Conservation (phyloP, 192 early-diverging fungal species). For the Ambispora gerdemannii region DNA sequence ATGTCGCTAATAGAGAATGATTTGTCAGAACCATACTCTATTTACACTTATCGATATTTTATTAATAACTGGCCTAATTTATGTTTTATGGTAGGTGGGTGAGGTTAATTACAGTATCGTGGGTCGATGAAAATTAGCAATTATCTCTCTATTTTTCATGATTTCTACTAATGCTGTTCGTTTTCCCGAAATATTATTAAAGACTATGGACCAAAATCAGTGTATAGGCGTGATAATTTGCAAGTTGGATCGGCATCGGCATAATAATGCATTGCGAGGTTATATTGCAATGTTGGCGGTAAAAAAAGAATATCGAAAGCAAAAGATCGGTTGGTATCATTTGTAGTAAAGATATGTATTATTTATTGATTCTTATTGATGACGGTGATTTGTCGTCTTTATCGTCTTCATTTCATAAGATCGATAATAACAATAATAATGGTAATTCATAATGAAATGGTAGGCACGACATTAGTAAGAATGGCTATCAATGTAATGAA, state of each 20-base stretch:
- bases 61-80: constrained; percentile 89
- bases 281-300: constrained; percentile 99
- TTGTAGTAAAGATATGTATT: neutral
- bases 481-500: constrained; percentile 76
- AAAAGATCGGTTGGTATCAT: constrained; percentile 62
- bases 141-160: neutral
- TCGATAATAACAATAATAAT: neutral
- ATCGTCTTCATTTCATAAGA: too few relatives aligned
- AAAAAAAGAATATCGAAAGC: constrained; percentile 71
- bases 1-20: constrained; percentile 86
- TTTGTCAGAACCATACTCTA: constrained; percentile 94
- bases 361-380: too few relatives aligned
- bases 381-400: too few relatives aligned
- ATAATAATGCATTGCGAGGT: constrained; percentile 67
- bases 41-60: constrained; percentile 97
- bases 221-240: constrained; percentile 88
- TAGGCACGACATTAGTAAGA: constrained; percentile 66
- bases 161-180: neutral
- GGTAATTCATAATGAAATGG: neutral
- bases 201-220: constrained; percentile 32
- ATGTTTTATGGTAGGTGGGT: constrained; percentile 76
- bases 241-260: constrained; percentile 75
- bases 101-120: too few relatives aligned
- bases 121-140: too few relatives aligned
- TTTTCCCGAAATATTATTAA: neutral